Conservation (phyloP, 139 green algal genomes). For the Chlorella sp. region DNA sequence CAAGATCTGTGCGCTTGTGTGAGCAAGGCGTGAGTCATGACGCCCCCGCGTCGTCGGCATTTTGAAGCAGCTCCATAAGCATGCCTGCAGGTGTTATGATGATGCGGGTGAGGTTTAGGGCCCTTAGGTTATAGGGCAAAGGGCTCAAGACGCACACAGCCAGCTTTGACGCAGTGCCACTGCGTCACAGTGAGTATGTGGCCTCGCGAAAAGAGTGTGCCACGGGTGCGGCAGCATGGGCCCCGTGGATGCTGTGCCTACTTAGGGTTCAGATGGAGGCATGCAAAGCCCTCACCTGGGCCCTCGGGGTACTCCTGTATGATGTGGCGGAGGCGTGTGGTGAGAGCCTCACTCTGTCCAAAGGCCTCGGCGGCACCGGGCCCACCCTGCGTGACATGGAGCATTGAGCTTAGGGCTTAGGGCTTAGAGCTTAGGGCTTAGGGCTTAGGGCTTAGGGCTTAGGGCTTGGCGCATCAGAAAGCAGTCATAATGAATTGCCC, state of each 20-base stretch:
- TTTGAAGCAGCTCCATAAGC: conserved; percentile 77
- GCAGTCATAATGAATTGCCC: too few species aligned
- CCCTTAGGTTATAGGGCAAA: conserved; percentile 43
- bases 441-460: too few species aligned
- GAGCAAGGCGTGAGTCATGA: conserved; percentile 46
- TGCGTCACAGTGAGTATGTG: not conserved
- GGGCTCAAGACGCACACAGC: conserved; percentile 8
- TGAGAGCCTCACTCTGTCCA: conserved; percentile 78
- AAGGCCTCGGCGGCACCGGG: conserved; percentile 55
- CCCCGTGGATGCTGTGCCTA: too few species aligned
- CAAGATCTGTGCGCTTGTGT: conserved; percentile 37
- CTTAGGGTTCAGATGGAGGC: too few species aligned
- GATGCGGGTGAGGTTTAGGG: not conserved
- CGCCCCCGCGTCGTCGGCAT: conserved; percentile 74
- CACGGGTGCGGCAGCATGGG: not conserved
- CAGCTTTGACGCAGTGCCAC: not conserved
- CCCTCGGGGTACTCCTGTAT: conserved; percentile 76
- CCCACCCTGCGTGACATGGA: not conserved
- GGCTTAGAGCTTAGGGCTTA: not conserved
- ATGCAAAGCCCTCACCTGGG: conserved; percentile 27
- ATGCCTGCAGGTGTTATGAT: conserved; percentile 39
- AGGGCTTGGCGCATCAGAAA: too few species aligned
- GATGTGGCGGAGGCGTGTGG: conserved; percentile 72
- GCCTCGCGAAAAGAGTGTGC: not conserved
- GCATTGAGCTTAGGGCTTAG: not conserved